These are phyloP conservation scores for Annulohypoxylon moriforme DNA, from an alignment of 495 filamentous ascomycete species.

Conservation along the genomic window DNA sequence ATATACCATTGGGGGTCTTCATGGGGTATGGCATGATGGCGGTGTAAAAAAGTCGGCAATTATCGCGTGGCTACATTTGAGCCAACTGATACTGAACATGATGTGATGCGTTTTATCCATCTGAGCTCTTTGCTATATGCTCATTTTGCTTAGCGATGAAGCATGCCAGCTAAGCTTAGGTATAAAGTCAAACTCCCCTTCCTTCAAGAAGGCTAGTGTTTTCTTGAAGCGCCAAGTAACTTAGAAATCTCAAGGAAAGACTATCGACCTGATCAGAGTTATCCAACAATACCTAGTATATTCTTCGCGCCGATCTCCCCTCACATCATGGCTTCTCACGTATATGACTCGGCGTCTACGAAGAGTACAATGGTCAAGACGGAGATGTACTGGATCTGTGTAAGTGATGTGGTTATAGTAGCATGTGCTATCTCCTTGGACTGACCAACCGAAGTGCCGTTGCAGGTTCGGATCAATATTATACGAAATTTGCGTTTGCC, in stretches of 20 bases:
- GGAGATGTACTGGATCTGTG: constrained; percentile 1
- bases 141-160: neutral
- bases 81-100: neutral
- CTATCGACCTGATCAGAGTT: neutral
- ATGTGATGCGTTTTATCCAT: neutral
- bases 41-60: neutral
- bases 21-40: constrained; percentile 6
- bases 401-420: neutral
- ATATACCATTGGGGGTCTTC: neutral
- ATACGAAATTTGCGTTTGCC: neutral
- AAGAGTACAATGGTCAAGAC: neutral
- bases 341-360: neutral
- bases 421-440: neutral
- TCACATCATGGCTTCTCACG: neutral
- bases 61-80: neutral
- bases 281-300: neutral
- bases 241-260: neutral
- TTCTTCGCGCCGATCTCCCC: neutral
- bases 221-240: neutral
- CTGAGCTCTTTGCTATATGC: neutral
- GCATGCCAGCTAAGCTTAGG: neutral
- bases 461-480: neutral
- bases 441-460: neutral
- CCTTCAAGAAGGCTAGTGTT: neutral
- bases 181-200: neutral